Evolutionary conservation across 441 rosid species (phyloP), one percentile per base, ranked within the genome.

Genomic region (Gossypium schwendimanii): DNA sequence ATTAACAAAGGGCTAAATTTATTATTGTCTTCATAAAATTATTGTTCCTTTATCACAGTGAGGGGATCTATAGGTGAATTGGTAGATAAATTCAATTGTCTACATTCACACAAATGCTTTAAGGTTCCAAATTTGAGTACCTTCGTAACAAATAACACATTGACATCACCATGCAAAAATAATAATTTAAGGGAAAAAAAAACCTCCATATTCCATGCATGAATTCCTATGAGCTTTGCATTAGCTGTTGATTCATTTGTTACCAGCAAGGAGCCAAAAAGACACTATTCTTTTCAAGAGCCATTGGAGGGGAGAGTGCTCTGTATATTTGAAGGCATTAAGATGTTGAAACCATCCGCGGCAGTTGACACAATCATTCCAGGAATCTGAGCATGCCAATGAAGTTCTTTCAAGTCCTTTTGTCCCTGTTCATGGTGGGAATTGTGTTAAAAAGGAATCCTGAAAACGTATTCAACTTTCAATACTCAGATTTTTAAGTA

Each of bases 251-350:
- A 23, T 12, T 65, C 55, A 23, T 23, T 20, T 12, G 14, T 45
- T 47, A 47, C 15, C 7, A 0, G 7, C 5, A n/a, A 14, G 2
- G 20, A 61, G 2, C 20, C 63, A 26, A 26, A 20, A 31, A 31
- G 33, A 31, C 26, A 39, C 15, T 31, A 50, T 18, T 39, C 57
- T 59, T 31, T 31, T 82, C 77, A 86, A 67, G 86, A 82, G 60
- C 75, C 87, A 69, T 84, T 79, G 4, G 89, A 88, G 20, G 99
- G 91, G 67, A 92, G 93, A 33, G 88, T 92, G 20, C 74, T 81
- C 64, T 92, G 99, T 72, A 91, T 91, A 81, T 94, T 94, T 49
- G 96, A 87, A 67, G 99, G 99, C 96, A 92, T 92, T 69, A 94
- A 77, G 71, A 92, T 83, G 83, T 94, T 94, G 80, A 91, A 94